Evolutionary conservation across 1,284 basidiomycete species (phyloP).

Genomic region (Leccinum pachyderme): DNA sequence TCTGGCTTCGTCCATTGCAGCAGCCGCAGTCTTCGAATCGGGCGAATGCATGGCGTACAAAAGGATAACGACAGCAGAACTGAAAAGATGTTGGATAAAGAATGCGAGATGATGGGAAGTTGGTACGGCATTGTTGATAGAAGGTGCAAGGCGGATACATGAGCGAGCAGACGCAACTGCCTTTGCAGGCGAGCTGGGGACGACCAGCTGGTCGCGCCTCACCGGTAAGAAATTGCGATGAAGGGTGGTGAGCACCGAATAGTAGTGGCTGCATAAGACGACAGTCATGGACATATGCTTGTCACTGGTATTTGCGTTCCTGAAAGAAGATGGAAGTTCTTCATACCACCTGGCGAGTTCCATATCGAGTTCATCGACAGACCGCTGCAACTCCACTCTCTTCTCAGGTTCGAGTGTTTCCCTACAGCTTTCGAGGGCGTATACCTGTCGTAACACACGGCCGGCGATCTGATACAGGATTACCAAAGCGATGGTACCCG

Average conservation of each 20-base stretch:
- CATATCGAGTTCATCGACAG: slow-evolving; percentile 74
- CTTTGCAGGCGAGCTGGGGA: slow-evolving; percentile 69
- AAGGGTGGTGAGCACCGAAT: slow-evolving; percentile 83
- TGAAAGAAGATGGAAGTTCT: slow-evolving; percentile 69
- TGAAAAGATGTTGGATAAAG: slow-evolving; percentile 90
- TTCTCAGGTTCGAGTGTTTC: slow-evolving; percentile 72
- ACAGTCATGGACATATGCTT: slow-evolving; percentile 83
- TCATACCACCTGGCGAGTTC: slow-evolving; percentile 82
- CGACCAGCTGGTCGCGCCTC: slow-evolving; percentile 61
- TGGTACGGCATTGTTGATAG: slow-evolving; percentile 82
- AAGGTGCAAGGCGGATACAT: slow-evolving; percentile 81
- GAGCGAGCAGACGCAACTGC: slow-evolving; percentile 77
- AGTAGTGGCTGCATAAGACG: slow-evolving; percentile 87
- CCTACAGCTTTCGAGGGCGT: slow-evolving; percentile 71
- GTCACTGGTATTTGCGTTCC: slow-evolving; percentile 66
- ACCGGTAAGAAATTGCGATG: slow-evolving; percentile 86
- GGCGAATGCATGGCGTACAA: slow-evolving; percentile 84
- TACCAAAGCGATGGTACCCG: slow-evolving; percentile 73
- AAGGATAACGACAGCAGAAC: slow-evolving; percentile 84
- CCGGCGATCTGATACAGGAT: slow-evolving; percentile 82
- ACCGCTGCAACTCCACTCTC: slow-evolving; percentile 67
- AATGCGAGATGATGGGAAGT: slow-evolving; percentile 87
- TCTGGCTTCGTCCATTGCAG: slow-evolving; percentile 82
- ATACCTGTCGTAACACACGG: slow-evolving; percentile 78
- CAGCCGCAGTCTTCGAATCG: slow-evolving; percentile 62